These are phyloP conservation scores for Coleophoma crateriformis DNA, from an alignment of 2,329 filamentous ascomycete species.

Conservation along the genomic window DNA sequence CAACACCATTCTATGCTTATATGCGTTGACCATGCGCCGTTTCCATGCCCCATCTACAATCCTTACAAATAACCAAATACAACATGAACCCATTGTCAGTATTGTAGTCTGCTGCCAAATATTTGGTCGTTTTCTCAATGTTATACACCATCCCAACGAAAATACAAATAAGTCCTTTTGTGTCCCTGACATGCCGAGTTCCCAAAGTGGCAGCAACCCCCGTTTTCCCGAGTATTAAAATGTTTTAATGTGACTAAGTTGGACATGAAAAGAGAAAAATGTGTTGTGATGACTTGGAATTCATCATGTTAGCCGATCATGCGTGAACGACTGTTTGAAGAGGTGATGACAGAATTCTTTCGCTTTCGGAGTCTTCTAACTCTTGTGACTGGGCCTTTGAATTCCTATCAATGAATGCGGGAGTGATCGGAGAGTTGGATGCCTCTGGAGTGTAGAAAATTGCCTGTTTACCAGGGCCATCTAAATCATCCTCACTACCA, in stretches of 20 bases:
- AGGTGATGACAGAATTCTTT: not conserved
- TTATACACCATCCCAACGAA: not conserved
- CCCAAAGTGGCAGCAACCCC: too few species aligned
- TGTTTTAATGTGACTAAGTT: not conserved
- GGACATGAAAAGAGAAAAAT: not conserved
- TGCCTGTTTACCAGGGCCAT: slow-evolving; percentile 15
- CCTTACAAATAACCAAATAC: too few species aligned
- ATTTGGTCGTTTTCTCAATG: not conserved
- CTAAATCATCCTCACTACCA: slow-evolving; percentile 10
- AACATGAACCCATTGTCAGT: too few species aligned
- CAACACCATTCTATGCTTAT: too few species aligned
- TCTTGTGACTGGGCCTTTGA: not conserved
- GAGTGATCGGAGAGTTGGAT: slow-evolving; percentile 9
- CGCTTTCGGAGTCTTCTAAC: slow-evolving; percentile 1
- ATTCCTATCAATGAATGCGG: slow-evolving; percentile 2
- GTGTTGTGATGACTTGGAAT: not conserved
- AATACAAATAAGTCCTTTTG: not conserved
- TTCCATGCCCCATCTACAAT: too few species aligned
- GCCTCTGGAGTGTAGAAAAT: slow-evolving; percentile 25
- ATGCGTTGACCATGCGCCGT: too few species aligned
- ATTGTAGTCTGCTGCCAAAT: too few species aligned
- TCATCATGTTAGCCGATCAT: not conserved
- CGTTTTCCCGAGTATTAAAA: too few species aligned
- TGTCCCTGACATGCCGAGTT: not conserved
- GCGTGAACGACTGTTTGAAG: not conserved